Evolutionary conservation across 306 rosid species (phyloP), one percentile per base, ranked within the genome.

Genomic region (Macrotyloma uniflorum): DNA sequence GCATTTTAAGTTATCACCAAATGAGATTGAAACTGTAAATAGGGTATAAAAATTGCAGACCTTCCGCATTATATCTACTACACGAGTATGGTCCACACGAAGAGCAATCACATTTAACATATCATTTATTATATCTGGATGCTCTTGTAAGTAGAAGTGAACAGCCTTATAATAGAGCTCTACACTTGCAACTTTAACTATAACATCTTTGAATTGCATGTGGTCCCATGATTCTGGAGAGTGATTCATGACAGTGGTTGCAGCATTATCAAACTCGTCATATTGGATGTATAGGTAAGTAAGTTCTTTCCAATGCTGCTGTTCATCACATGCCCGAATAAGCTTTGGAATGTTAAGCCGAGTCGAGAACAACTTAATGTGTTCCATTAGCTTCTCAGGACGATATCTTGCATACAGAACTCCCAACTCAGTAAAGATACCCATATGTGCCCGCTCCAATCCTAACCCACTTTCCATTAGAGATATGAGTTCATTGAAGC

Each of bases 141-240:
- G 98, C 80, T 94, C 98, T 91, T 90, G 90, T 88, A 94, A 82
- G 87, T 94, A 94, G 84, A 94, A 94, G 79, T 94, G 98, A 75
- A 94, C 98, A 45, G 98, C 98, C 88, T 94, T 94, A 22, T 94
- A 94, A 78, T 94, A 94, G 26, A 94, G 87, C 85, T 94, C 98
- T 80, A 94, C 97, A 66, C 91, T 94, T n/a, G 97, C 98, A 81
- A 94, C 97, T 89, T 94, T 94, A 70, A 94, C 97, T 5, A 91
- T 81, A 70, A 94, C 89, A 76, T 94, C 98, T 84, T 94, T 94
- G 83, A 94, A 94, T 81, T 94, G 98, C 98, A 94, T 91, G 88
- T 94, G 98, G 66, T 94, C 98, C 98, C 98, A 94, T 55, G 98
- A 96, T 88, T 94, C 98, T 6, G 97, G 98, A 75, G 98, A 91